Evolutionary conservation across 1,139 yeast genomes (phyloP), one percentile per base, ranked within the genome.

Genomic region (Torulaspora pretoriensis): DNA sequence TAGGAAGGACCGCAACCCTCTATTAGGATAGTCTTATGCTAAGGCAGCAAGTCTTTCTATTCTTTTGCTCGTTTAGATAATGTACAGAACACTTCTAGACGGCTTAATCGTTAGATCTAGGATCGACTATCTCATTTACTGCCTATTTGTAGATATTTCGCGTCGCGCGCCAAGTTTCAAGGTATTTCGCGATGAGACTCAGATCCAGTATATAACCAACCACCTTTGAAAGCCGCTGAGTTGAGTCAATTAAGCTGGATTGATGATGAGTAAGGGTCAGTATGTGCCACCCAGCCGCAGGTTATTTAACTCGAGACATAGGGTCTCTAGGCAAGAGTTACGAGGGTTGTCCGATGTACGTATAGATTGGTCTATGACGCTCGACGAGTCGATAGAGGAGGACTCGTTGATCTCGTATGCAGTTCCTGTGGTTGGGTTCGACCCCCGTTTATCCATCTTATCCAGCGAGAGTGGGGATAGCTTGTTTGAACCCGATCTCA

Each of bases 211-310:
- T 40, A 22, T 26, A 25, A 13, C 25, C 14, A 23, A 9, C 17
- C 19, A 34, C 28, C 28, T 19, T 5, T 8, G 10, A 5, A 12
- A 24, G 34, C 16, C 19, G 22, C 32, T 29, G 32, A 29, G 10
- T 14, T 14, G 3, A n/a, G 10, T 12, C 7, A 14, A 10, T 4
- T 29, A 19, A 29, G 17, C 19, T 22, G n/a, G 32, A 19, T n/a
- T 9, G 32, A 29, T n/a, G 9, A 29, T 29, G 19, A 14, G 8
- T 31, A 14, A 10, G 22, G 28, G 19, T 16, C 40, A 35, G 25
- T 48, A 46, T 29, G 35, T 43, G 23, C 47, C 51, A 9, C 51
- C 51, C 10, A 41, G 49, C 29, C 47, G 40, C 23, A 48, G 32
- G 29, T 36, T 48, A 29, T 48, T 46, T 14, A 41, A 36, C 9